A percentile compares a stretch with the other conserved stretches of the same genome.
phyloP scores from a whole-genome alignment of 192 early-diverging fungal species.

The Haplosporangium gracile region DNA sequence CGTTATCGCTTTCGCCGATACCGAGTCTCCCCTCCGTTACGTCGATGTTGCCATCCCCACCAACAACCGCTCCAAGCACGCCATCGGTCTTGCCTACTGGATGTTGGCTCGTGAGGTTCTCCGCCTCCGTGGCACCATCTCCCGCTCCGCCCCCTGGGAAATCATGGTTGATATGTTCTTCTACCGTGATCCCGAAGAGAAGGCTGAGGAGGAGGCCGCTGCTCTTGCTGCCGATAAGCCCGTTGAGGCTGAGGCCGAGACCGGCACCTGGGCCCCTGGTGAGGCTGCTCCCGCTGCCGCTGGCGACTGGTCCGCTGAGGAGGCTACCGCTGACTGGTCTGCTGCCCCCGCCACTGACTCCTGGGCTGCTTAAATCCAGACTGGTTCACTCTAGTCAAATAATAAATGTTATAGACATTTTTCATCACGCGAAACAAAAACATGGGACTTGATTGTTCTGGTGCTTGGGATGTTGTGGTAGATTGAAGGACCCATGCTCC shows the following conservation, averaged over 20 bases:
- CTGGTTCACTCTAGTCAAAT: constrained; percentile 4
- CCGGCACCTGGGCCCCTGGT: constrained; percentile 55
- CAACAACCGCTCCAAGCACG: constrained; percentile 99
- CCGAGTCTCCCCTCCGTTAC: constrained; percentile 94
- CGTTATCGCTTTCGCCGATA: constrained; percentile 99
- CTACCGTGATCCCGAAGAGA: constrained; percentile 98
- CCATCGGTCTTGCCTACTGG: constrained; percentile 98
- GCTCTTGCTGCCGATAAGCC: constrained; percentile 63
- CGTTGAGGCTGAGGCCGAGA: constrained; percentile 59
- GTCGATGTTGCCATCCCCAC: constrained; percentile 99
- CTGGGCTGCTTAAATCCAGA: constrained; percentile 30
- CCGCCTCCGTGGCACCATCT: constrained; percentile 94
- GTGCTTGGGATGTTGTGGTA: too few relatives aligned
- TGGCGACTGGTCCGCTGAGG: constrained; percentile 52
- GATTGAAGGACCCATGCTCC: too few relatives aligned
- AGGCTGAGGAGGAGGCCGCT: constrained; percentile 91
- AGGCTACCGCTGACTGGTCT: constrained; percentile 45
- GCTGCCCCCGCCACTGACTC: constrained; percentile 29
- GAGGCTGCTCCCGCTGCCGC: constrained; percentile 45
- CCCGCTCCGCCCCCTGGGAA: constrained; percentile 89
- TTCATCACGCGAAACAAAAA: neutral
- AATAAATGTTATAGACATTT: neutral
- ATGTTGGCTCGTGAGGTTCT: constrained; percentile 98
- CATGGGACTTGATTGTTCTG: too few relatives aligned
- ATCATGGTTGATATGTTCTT: constrained; percentile 99